A percentile compares a stretch with the other conserved stretches of the same genome.
Evolutionary conservation across 768 basidiomycete species (phyloP).

Genomic region (Suillus americanus): DNA sequence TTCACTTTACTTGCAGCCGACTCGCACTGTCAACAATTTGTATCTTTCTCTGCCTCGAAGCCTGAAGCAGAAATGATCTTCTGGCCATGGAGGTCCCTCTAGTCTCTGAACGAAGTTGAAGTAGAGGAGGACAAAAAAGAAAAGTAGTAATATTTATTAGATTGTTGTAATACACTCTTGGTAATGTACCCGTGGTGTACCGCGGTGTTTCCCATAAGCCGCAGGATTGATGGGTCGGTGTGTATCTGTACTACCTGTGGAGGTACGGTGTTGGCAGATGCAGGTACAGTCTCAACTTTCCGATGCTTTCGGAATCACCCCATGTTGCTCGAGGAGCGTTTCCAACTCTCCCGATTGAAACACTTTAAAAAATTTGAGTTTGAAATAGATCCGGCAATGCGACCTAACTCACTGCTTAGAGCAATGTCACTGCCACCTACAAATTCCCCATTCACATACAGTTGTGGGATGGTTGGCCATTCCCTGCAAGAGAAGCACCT

Average conservation of each 20-base stretch:
- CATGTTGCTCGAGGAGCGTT: conserved; percentile 1
- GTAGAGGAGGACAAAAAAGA: background rate
- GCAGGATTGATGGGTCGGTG: too few species aligned
- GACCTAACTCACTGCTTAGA: conserved; percentile 68
- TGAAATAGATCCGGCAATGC: background rate
- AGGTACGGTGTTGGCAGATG: too few species aligned
- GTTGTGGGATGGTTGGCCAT: conserved; percentile 97
- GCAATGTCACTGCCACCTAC: conserved; percentile 97
- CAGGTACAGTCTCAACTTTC: background rate
- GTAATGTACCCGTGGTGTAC: too few species aligned
- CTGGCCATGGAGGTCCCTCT: background rate
- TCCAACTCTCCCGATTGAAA: conserved; percentile 4
- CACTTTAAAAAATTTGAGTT: conserved; percentile 5
- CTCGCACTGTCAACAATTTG: too few species aligned
- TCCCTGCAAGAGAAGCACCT: conserved; percentile 50
- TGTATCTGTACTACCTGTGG: too few species aligned
- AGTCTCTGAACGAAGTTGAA: background rate
- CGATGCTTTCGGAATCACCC: background rate
- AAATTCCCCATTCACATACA: conserved; percentile 95
- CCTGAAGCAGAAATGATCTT: too few species aligned
- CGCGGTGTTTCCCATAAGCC: too few species aligned
- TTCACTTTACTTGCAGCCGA: too few species aligned
- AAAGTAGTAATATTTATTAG: background rate
- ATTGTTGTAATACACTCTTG: background rate
- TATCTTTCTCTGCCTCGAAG: too few species aligned